Base-by-base conservation (phyloP, 2,329 filamentous ascomycete species). In the Helminthosporium solani region DNA sequence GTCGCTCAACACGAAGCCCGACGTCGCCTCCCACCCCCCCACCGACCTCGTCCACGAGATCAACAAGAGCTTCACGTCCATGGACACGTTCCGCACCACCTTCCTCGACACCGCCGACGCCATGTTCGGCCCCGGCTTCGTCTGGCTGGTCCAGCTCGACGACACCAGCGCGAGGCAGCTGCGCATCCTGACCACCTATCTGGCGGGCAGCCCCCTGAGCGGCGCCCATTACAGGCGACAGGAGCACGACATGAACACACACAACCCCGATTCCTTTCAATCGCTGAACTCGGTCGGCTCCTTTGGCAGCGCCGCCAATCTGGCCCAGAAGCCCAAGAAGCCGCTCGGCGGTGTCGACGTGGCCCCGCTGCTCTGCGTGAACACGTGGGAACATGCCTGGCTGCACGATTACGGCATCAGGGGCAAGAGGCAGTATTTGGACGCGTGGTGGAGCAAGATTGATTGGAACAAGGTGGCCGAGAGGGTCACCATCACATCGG, bases 81-180 rank as follows among this genome's bases (percentile, higher is more conserved):
- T 95, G 60, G 87, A 95, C 55, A 91, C 87, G 23, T 83, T 99
- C 48, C 84, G 84, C 66, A 78, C 79, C 59, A 88, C 94, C 68
- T 84, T 99, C 72, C 72, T 94, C 64, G 77, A 85, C 54, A 95
- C 87, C 33, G 92, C 92, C 47, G 79, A 83, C 57, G 81, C 84
- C 74, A 96, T 97, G 90, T 97, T 99, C 75, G 94, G 92, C 44
- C 91, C 92, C 0, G 94, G 94, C 55, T 97, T 95, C 74, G 87
- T 97, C 67, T 99, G 94, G 94, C 85, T 99, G 51, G 88, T 96
- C 61, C 66, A 77, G 33, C 72, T 73, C 42, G 66, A 69, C 46
- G 65, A 76, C 19, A 50, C 49, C 16, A 71, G 75, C 25, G 78
- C 72, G 42, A 61, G 70, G 76, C 61, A 78, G 31, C 73, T 74